Evolutionary conservation across 2,329 filamentous ascomycete genomes (phyloP).

Genomic region (Paracoccidioides lutzii): DNA sequence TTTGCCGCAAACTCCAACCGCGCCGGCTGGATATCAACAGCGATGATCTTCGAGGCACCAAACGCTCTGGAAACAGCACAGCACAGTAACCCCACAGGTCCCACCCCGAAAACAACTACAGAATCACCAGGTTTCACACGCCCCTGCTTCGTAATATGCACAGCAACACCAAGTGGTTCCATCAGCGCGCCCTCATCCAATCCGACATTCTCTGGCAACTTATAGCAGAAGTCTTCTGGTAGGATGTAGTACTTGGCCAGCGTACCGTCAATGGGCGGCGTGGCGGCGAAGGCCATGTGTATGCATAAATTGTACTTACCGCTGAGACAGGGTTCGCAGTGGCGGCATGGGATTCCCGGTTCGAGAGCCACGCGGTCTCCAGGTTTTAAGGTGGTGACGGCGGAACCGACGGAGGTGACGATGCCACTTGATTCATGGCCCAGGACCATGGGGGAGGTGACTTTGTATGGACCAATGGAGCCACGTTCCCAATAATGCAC

Average conservation of each 20-base stretch:
- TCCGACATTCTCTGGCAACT: slow-evolving; percentile 62
- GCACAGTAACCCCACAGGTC: slow-evolving; percentile 77
- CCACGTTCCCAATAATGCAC: slow-evolving; percentile 38
- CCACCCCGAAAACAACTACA: slow-evolving; percentile 75
- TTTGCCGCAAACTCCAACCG: slow-evolving; percentile 64
- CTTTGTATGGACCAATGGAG: slow-evolving; percentile 32
- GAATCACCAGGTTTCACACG: slow-evolving; percentile 58
- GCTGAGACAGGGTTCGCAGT: slow-evolving; percentile 52
- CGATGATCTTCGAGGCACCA: slow-evolving; percentile 74
- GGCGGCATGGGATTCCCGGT: slow-evolving; percentile 52
- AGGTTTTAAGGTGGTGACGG: slow-evolving; percentile 48
- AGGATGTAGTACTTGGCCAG: slow-evolving; percentile 73
- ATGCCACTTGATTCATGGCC: slow-evolving; percentile 64
- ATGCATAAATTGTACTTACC: slow-evolving; percentile 65
- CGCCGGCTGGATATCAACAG: slow-evolving; percentile 70
- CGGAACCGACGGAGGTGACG: slow-evolving; percentile 54
- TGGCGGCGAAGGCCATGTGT: slow-evolving; percentile 82
- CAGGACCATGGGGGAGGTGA: slow-evolving; percentile 39
- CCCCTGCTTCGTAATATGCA: slow-evolving; percentile 71
- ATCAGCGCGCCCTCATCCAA: slow-evolving; percentile 82
- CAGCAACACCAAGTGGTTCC: slow-evolving; percentile 75
- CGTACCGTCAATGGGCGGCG: slow-evolving; percentile 84
- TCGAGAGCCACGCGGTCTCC: slow-evolving; percentile 58
- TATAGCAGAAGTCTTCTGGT: slow-evolving; percentile 86
- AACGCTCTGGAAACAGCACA: slow-evolving; percentile 73